Evolutionary conservation across 106 monocot genomes (phyloP), one percentile per base, ranked within the genome.

Genomic region (Allium cepa): DNA sequence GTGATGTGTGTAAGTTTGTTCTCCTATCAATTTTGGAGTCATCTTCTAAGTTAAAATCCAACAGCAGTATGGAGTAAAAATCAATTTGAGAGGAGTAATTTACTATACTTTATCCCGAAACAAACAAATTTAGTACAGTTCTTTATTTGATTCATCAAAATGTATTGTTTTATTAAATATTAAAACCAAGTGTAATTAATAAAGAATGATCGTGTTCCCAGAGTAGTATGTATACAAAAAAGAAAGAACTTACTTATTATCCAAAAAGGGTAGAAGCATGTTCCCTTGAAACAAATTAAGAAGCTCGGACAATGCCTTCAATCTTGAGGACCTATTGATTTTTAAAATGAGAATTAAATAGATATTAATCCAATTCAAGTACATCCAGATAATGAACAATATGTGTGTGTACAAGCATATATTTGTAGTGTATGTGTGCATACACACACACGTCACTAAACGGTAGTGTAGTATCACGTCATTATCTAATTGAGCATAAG

Each of bases 281-380:
- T 74, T 73, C 22, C 69, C 75, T 75, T 85, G 82, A 77, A 90
- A 85, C 14, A 85, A 72, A 65, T 77, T 78, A 53, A 90, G 78
- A 46, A 90, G 79, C 36, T 69, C 72, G 11, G 72, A 28, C 75
- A 90, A 67, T 9, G 85, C 85, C 7, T 50, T 72, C 50, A 85
- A 82, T 66, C 89, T 82, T 18, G 82, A 82, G 15, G 79, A 78
- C 16, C 80, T 60, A 13, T 2, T 18, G 52, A 6, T 64, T 63
- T 26, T 46, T 16, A 60, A 52, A 47, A 62, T 11, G 58, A 48
- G 10, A 51, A 14, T 36, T 36, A 36, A 36, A 36, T 36, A 36
- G 36, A 36, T 36, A 36, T 36, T 36, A 4, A 36, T 53, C 53
- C 6, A 52, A 52, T 16, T 26, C 50, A 67, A 67, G 47, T 51